Evolutionary conservation across 129 eudicot genomes (phyloP).

Genomic region (Tanacetum coccineum): DNA sequence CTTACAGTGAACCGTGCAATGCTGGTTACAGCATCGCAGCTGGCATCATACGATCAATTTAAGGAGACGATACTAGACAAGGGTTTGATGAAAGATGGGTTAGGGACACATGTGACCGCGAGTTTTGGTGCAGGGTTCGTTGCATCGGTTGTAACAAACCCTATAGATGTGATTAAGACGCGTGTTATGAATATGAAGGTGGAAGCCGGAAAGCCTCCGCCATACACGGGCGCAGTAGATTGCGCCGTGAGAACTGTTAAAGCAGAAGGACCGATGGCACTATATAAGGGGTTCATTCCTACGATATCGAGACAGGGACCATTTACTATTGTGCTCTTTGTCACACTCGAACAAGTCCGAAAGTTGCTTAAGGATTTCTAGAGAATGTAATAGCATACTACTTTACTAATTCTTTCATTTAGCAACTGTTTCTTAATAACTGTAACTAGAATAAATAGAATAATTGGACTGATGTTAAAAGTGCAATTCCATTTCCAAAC

Average conservation of each 20-base stretch:
- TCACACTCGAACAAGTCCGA: conserved; percentile 81
- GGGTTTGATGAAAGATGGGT: conserved; percentile 64
- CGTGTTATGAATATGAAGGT: conserved; percentile 92
- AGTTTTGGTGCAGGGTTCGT: conserved; percentile 92
- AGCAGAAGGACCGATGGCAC: conserved; percentile 72
- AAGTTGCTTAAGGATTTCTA: conserved; percentile 75
- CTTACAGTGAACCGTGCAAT: conserved; percentile 96
- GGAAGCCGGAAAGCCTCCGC: conserved; percentile 50
- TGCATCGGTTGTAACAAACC: conserved; percentile 84
- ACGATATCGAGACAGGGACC: conserved; percentile 95
- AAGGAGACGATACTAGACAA: conserved; percentile 55
- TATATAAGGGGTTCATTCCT: conserved; percentile 84
- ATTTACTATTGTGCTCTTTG: conserved; percentile 83
- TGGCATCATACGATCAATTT: conserved; percentile 80
- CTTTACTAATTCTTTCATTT: too few species aligned
- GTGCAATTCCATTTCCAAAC: too few species aligned
- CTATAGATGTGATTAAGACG: conserved; percentile 87
- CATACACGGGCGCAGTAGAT: conserved; percentile 68
- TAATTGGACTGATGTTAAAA: too few species aligned
- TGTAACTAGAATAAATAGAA: too few species aligned
- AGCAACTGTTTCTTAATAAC: too few species aligned
- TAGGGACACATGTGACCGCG: conserved; percentile 89
- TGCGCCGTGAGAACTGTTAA: conserved; percentile 65
- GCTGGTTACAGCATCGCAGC: conserved; percentile 82
- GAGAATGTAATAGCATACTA: background rate